Evolutionary conservation across 1,284 basidiomycete species (phyloP).

Genomic region (Cerrena zonata): DNA sequence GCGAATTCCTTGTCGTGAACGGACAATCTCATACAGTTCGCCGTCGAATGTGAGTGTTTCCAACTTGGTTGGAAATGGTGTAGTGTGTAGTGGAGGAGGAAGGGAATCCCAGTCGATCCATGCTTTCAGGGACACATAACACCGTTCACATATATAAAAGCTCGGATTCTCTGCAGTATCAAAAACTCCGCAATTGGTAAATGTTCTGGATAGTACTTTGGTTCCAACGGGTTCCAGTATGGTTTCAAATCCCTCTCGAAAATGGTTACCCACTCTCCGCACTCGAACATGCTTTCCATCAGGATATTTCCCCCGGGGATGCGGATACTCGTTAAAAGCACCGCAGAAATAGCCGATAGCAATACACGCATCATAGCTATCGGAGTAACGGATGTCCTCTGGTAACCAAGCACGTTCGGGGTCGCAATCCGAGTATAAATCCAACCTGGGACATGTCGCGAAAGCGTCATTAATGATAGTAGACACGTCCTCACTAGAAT

Average conservation of each 20-base stretch:
- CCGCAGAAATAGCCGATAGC: neutral
- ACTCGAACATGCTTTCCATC: neutral
- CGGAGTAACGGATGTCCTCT: too few relatives aligned
- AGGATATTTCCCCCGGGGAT: neutral
- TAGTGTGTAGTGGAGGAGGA: neutral
- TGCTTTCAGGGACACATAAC: neutral
- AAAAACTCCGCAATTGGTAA: neutral
- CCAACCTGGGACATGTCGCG: too few relatives aligned
- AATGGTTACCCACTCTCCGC: neutral
- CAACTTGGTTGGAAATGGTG: neutral
- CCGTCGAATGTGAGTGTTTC: neutral
- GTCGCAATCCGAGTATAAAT: too few relatives aligned
- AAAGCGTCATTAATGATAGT: too few relatives aligned
- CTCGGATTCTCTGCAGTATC: neutral
- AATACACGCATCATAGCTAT: neutral
- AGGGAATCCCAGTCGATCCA: neutral
- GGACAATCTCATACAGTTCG: conserved; percentile 2
- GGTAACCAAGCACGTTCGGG: too few relatives aligned
- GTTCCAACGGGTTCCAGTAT: neutral
- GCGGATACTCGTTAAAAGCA: neutral
- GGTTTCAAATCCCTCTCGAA: neutral
- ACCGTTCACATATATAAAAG: neutral
- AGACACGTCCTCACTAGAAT: too few relatives aligned
- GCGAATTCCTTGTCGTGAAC: neutral
- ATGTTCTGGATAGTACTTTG: neutral